These are phyloP conservation scores for Babesia bovis DNA, from an alignment of 169 alveolate genomes.

Conservation along the genomic window DNA sequence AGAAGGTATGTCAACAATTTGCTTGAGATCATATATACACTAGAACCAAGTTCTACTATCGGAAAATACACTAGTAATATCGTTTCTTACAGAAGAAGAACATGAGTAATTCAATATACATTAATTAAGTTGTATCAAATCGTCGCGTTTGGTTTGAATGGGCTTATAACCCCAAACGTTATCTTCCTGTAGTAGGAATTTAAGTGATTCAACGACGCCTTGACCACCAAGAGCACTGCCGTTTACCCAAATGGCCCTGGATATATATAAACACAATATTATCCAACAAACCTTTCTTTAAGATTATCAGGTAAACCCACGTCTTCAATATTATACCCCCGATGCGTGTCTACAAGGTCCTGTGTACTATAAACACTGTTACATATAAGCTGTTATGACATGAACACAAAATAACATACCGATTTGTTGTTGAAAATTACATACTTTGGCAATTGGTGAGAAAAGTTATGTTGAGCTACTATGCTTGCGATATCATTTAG, in stretches of 20 bases:
- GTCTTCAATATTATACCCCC: not conserved
- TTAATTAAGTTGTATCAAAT: conserved; percentile 18
- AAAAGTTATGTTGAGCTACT: conserved; percentile 58
- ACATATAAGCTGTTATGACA: not conserved
- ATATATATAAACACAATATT: not conserved
- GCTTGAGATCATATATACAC: not conserved
- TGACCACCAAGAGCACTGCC: conserved; percentile 66
- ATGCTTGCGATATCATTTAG: conserved; percentile 9
- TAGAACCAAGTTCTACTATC: conserved; percentile 57
- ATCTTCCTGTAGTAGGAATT: conserved; percentile 46
- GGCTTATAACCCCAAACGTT: not conserved
- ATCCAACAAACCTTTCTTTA: conserved; percentile 25
- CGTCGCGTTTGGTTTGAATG: not conserved
- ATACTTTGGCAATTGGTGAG: conserved; percentile 53
- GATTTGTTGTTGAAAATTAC: conserved; percentile 54
- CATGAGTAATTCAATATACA: not conserved
- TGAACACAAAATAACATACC: conserved; percentile 6
- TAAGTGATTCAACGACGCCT: conserved; percentile 36
- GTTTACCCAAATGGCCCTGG: conserved; percentile 32
- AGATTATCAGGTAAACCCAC: conserved; percentile 32
- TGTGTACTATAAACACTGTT: not conserved
- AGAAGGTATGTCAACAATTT: conserved; percentile 26
- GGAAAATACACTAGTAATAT: conserved; percentile 51
- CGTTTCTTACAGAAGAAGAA: conserved; percentile 38
- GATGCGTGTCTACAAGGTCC: conserved; percentile 16